phyloP scores from a whole-genome alignment of 257 asterid species.

The Penstemon davidsonii region DNA sequence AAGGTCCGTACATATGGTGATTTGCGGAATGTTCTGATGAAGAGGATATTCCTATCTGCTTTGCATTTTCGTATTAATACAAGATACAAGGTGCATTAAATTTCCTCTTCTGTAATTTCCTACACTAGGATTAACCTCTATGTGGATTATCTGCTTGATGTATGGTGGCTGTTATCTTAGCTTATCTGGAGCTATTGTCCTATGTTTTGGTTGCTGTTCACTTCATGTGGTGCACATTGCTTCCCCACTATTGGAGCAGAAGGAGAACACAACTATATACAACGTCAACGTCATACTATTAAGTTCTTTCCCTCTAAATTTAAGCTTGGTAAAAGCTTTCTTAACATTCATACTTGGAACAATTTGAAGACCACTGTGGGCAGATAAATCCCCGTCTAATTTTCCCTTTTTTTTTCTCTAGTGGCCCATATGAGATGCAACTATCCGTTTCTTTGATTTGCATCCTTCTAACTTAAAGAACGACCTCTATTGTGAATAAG shows the following conservation, averaged over 20 bases:
- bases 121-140: conserved; percentile 12
- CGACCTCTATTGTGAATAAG: conserved; percentile 7
- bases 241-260: conserved; percentile 15
- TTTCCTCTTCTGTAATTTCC: conserved; percentile 28
- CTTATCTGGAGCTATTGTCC: conserved; percentile 12
- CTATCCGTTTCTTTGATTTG: conserved; percentile 19
- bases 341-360: not conserved
- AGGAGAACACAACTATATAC: not conserved
- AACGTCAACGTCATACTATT: not conserved
- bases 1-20: conserved; percentile 85
- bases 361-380: not conserved
- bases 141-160: conserved; percentile 25
- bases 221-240: not conserved
- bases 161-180: conserved; percentile 14
- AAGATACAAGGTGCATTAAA: conserved; percentile 78
- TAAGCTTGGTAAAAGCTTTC: conserved; percentile 3
- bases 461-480: conserved; percentile 10
- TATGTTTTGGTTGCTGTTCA: conserved; percentile 5
- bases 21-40: conserved; percentile 94
- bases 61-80: conserved; percentile 97
- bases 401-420: not conserved
- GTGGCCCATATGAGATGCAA: conserved; percentile 15
- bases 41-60: conserved; percentile 98
- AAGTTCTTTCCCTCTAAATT: conserved; percentile 5
- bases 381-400: not conserved